Evolutionary conservation across 306 rosid genomes (phyloP), one percentile per base, ranked within the genome.

Genomic region (Dalbergia cultrata): DNA sequence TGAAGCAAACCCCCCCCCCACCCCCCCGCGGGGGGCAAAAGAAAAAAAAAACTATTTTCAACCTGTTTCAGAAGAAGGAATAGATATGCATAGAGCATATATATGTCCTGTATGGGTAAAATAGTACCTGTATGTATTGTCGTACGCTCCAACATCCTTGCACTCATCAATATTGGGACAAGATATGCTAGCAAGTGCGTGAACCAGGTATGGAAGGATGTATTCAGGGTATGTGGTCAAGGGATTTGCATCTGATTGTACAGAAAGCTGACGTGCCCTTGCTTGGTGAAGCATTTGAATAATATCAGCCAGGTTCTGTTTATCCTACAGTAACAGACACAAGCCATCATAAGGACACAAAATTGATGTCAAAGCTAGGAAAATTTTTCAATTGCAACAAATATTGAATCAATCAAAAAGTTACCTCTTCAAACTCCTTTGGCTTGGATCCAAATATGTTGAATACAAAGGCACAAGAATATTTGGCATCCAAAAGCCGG

Each of bases 161-260:
- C 93, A 90, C 80, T 93, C 98, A 67, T 93, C 98, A 87, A 92
- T 63, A 77, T 89, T 81, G 72, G 99, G 99, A 66, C 99, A 95
- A 56, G 90, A 84, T 89, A 83, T 85, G 89, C 90, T 97, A 74
- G 98, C 99, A 88, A 95, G 93, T 44, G 84, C 89, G 87, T 95
- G 99, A 81, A 95, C 91, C 79, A 95, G 82, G 89, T 87, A 90
- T 59, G 97, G 91, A 66, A 95, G 85, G 80, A 95, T 92, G 89
- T 82, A 82, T 85, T 92, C 99, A 50, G 97, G 98, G 85, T 88
- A 93, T 63, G 87, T 64, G 62, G 88, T 82, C 76, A 80, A 77
- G 74, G 98, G 84, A 85, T 87, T 90, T 34, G 89, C 86, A 91
- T 95, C 98, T 54, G 90, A 88, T 79, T 89, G 97, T 66, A 90